Evolutionary conservation across 768 basidiomycete genomes (phyloP), one percentile per base, ranked within the genome.

Genomic region (Clitopilus hobsonii): DNA sequence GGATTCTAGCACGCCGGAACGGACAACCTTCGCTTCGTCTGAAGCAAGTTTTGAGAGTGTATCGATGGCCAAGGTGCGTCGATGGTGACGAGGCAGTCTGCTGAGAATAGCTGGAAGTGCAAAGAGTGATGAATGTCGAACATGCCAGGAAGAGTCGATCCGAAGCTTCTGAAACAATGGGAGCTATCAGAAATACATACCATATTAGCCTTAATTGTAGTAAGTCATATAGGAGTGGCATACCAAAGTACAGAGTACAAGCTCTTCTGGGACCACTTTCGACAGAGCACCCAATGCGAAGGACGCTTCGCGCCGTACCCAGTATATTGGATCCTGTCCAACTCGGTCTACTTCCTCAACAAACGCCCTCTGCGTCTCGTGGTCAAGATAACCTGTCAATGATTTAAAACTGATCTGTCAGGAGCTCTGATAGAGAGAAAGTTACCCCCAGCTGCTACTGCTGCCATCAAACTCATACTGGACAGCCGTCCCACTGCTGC

Each of bases 381-480:
- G 75, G 30, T 74, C 75, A 58, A 88, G 63, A 2, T 77, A 74
- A 47, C 84, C 86, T 88, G 56, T 53, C 51, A 54, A 45, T 51
- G 51, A 45, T 54, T 0, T 54, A 56, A 56, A n/a, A 58, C 18
- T 20, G n/a, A 38, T 25, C 6, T 18, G 20, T 53, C 26, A 53
- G 23, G 22, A 18, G 52, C 25, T 7, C 38, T 11, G 38, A 55
- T 30, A 51, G 13, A 50, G 16, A 6, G 38, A 36, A 52, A 54
- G 49, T 65, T 67, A 89, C 88, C 86, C 58, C 83, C 85, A 24
- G 92, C 90, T 26, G 89, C 82, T 11, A 94, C 84, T 6, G 91
- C 86, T 32, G 94, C 94, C 75, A 96, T 90, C 51, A 97, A 73
- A 65, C 91, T 92, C 93, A 97, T 94, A 62, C 92, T 92, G 4